A percentile compares a stretch with the other conserved stretches of the same genome.
These are phyloP conservation scores for Lycium barbarum DNA, from an alignment of 257 asterid genomes.

Conservation along the genomic window DNA sequence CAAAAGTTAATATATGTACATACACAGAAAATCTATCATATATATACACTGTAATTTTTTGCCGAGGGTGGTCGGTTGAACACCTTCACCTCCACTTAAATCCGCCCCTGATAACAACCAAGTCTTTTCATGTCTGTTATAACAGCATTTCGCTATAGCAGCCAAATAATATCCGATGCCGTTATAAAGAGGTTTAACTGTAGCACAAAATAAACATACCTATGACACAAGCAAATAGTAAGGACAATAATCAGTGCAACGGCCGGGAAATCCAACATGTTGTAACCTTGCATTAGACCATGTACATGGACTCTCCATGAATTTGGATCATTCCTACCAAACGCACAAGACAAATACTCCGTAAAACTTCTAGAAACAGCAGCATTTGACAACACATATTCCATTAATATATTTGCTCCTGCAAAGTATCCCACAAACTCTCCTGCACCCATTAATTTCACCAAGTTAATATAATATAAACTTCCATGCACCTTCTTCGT, in stretches of 20 bases:
- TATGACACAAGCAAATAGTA: conserved; percentile 46
- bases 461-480: too few species aligned
- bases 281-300: conserved; percentile 48
- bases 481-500: too few species aligned
- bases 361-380: conserved; percentile 57
- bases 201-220: conserved; percentile 26
- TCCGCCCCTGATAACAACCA: too few species aligned
- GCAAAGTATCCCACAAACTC: conserved; percentile 56
- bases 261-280: conserved; percentile 48
- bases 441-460: conserved; percentile 34
- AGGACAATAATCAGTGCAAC: conserved; percentile 36
- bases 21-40: too few species aligned
- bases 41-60: too few species aligned
- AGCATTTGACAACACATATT: conserved; percentile 55
- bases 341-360: conserved; percentile 45
- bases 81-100: too few species aligned
- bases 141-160: background rate
- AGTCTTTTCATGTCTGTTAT: too few species aligned
- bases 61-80: too few species aligned
- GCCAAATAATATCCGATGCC: background rate
- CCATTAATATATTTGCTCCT: conserved; percentile 55
- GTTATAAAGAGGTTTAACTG: background rate
- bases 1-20: too few species aligned
- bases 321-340: conserved; percentile 42
- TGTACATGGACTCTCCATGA: conserved; percentile 48